Evolutionary conservation across 2,329 filamentous ascomycete species (phyloP).

Genomic region (Alternaria sp.): DNA sequence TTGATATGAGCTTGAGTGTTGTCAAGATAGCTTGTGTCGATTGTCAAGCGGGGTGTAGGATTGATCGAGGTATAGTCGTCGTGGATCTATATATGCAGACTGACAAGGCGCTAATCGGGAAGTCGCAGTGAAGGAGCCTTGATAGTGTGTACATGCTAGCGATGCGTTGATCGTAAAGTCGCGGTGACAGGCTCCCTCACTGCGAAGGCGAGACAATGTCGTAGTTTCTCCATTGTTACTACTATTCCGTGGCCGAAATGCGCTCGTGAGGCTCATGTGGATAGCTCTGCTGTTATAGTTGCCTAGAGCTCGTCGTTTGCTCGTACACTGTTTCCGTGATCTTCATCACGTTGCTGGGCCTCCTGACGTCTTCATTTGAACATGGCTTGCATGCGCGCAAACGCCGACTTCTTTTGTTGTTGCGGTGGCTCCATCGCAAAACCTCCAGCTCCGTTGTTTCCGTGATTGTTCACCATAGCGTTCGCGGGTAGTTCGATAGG

Average conservation of each 20-base stretch:
- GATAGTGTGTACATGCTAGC: background rate
- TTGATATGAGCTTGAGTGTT: background rate
- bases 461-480: background rate
- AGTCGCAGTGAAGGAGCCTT: background rate
- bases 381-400: background rate
- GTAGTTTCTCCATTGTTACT: background rate
- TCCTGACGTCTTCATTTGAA: background rate
- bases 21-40: background rate
- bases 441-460: background rate
- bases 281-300: background rate
- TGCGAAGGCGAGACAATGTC: background rate
- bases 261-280: background rate
- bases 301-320: background rate
- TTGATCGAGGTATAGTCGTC: background rate
- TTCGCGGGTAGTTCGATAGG: constrained; percentile 18
- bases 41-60: background rate
- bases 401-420: background rate
- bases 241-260: background rate
- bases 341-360: background rate
- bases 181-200: background rate
- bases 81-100: background rate
- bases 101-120: background rate
- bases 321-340: background rate
- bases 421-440: background rate
- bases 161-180: background rate